Base-by-base conservation (phyloP, 2,329 filamentous ascomycete species). In the Ophiostoma triangulosporum region DNA sequence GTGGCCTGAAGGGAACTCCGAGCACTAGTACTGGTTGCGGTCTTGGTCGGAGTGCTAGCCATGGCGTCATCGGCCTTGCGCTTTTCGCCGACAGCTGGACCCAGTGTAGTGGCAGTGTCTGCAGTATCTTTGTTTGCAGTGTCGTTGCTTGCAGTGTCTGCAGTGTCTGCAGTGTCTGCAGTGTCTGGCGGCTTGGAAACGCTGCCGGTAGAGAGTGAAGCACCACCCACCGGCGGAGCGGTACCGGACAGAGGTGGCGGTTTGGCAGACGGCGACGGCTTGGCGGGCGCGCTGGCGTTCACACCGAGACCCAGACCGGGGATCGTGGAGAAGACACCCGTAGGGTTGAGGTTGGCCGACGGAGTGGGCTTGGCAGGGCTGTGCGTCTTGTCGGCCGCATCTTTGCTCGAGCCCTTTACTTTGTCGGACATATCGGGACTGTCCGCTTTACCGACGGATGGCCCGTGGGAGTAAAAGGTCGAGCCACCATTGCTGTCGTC, bases 11-110 rank as follows among this genome's bases (percentile, higher is more conserved):
- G 22, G 17, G 29, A n/a, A 7, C 31, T 22, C 24, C 45, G 9
- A 12, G 12, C n/a, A 11, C n/a, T 6, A 14, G 4, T 17, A 17
- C 50, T 43, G 32, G 8, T 36, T 22, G 48, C 15, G 26, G 26
- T 8, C 15, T 46, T 29, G 15, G 29, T 24, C 48, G 31, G 22
- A 12, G 12, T 22, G 8, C n/a, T 17, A 5, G 43, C 26, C 22
- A 6, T 36, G 7, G 20, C 45, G 5, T 54, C 54, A 3, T 60
- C 57, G 1, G 57, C 60, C 56, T 62, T 61, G 58, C 62, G 61
- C 56, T 64, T 64, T 26, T 60, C 57, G 48, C 58, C 59, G 15
- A 45, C 49, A 2, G 54, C 29, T 1, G 48, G 20, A 6, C 27
- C 27, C 6, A 29, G 15, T 15, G 8, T 20, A 5, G 15, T 32